Evolutionary conservation across 2,329 filamentous ascomycete species (phyloP).

Genomic region (Hypoxylon sp.): DNA sequence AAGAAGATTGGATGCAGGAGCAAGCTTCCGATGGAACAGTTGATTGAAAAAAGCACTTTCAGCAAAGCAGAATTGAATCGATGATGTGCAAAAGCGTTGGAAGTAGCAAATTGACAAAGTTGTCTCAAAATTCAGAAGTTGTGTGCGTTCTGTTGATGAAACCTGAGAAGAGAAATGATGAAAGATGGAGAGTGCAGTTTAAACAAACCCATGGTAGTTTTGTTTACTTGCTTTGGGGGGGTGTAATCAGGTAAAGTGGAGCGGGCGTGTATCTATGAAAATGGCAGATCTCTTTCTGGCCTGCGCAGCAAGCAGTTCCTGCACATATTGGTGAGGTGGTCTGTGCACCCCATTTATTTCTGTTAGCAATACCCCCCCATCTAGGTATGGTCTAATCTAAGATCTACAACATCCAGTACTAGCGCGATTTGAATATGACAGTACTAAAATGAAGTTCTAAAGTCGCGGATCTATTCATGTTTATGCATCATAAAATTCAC

Average conservation of each 20-base stretch:
- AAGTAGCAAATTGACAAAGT: slow-evolving; percentile 35
- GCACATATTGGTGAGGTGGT: too few relatives aligned
- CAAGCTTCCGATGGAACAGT: slow-evolving; percentile 11
- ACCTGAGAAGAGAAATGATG: slow-evolving; percentile 8
- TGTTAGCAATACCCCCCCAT: too few relatives aligned
- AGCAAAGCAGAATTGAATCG: slow-evolving; percentile 35
- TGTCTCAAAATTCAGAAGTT: slow-evolving; percentile 22
- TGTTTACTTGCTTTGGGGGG: slow-evolving; percentile 20
- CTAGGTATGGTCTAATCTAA: too few relatives aligned
- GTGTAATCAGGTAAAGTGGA: neutral
- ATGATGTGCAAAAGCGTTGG: slow-evolving; percentile 30
- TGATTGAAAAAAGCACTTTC: slow-evolving; percentile 29
- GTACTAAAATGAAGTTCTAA: too few relatives aligned
- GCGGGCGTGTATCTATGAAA: neutral
- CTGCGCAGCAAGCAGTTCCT: neutral
- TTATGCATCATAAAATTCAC: neutral
- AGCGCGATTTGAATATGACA: too few relatives aligned
- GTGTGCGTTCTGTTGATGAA: slow-evolving; percentile 25
- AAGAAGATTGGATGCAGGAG: slow-evolving; percentile 32
- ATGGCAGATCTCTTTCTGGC: neutral
- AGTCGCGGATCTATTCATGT: too few relatives aligned
- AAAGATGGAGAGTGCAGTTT: neutral
- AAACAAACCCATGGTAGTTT: neutral
- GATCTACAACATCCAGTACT: too few relatives aligned
- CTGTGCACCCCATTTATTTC: too few relatives aligned